A percentile compares a stretch with the other conserved stretches of the same genome.
phyloP scores from a whole-genome alignment of 2,329 filamentous ascomycete genomes.

The Hymenoscyphus scutula region DNA sequence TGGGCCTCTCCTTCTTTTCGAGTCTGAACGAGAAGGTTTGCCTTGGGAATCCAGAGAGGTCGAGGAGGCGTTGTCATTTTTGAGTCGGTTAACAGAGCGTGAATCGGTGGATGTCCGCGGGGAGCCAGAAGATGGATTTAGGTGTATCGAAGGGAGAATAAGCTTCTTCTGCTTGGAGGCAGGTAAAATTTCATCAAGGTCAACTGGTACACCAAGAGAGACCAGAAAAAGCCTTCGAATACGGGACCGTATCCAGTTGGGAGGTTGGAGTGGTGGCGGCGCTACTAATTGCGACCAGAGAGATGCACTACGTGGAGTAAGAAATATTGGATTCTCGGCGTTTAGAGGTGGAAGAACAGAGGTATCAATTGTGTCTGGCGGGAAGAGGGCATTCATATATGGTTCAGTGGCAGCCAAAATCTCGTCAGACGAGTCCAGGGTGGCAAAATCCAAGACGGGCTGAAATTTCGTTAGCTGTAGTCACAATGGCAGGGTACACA shows the following conservation, averaged over 20 bases:
- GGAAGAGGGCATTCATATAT: conserved; percentile 66
- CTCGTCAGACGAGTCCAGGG: conserved; percentile 56
- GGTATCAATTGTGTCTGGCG: conserved; percentile 52
- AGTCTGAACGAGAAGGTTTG: conserved; percentile 45
- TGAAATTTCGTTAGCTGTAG: conserved; percentile 38
- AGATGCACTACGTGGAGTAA: conserved; percentile 82
- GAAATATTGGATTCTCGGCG: conserved; percentile 62
- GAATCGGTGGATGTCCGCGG: conserved; percentile 55
- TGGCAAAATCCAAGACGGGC: conserved; percentile 67
- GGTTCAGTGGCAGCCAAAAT: conserved; percentile 60
- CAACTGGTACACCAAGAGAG: conserved; percentile 91
- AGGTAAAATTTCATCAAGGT: conserved; percentile 94
- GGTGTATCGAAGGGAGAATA: conserved; percentile 74
- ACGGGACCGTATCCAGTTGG: conserved; percentile 95
- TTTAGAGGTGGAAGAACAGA: conserved; percentile 47
- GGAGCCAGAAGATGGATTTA: conserved; percentile 48
- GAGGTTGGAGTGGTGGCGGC: conserved; percentile 88
- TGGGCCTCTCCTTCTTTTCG: conserved; percentile 51
- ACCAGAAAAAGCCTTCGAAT: conserved; percentile 94
- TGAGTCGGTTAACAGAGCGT: conserved; percentile 34
- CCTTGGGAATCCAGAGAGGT: conserved; percentile 60
- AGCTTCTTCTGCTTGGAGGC: conserved; percentile 98
- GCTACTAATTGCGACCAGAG: conserved; percentile 96
- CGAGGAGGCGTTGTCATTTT: conserved; percentile 50
- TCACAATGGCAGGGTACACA: conserved; percentile 12